These are phyloP conservation scores for Cerioporus squamosus DNA, from an alignment of 1,284 basidiomycete genomes.

Conservation along the genomic window DNA sequence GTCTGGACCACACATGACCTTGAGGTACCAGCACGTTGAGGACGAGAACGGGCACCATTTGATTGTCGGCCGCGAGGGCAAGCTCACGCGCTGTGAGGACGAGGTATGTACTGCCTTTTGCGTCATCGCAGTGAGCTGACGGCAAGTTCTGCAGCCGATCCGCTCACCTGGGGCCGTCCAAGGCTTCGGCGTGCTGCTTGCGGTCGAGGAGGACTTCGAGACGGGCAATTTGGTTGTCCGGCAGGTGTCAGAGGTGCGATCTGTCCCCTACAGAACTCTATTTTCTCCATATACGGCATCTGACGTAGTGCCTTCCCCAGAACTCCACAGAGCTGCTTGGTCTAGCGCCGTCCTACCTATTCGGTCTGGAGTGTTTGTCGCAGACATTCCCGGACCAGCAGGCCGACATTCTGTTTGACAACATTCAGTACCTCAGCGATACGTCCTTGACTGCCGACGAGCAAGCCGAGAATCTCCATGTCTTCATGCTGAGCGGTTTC, in stretches of 20 bases:
- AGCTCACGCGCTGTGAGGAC: slow-evolving; percentile 76
- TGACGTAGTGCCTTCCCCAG: slow-evolving; percentile 35
- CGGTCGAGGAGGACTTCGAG: slow-evolving; percentile 70
- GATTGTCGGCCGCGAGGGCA: slow-evolving; percentile 75
- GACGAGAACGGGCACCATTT: slow-evolving; percentile 78
- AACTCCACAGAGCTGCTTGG: slow-evolving; percentile 76
- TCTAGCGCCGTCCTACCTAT: slow-evolving; percentile 78
- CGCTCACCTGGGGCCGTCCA: slow-evolving; percentile 86
- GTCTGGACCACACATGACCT: slow-evolving; percentile 46
- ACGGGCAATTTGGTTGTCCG: slow-evolving; percentile 65
- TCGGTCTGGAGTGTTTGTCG: slow-evolving; percentile 79
- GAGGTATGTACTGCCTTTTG: slow-evolving; percentile 52
- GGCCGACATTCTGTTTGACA: slow-evolving; percentile 78
- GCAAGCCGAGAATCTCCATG: slow-evolving; percentile 62
- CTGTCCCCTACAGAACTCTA: too few relatives aligned
- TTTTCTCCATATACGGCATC: not conserved
- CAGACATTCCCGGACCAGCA: slow-evolving; percentile 74
- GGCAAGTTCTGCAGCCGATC: slow-evolving; percentile 60
- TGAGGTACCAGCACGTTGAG: slow-evolving; percentile 71
- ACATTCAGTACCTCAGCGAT: slow-evolving; percentile 70
- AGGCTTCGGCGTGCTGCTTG: slow-evolving; percentile 84
- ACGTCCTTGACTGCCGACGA: slow-evolving; percentile 51
- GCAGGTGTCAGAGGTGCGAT: slow-evolving; percentile 81
- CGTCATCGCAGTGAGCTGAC: not conserved
- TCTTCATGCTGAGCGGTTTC: slow-evolving; percentile 76